A percentile compares a stretch with the other conserved stretches of the same genome.
phyloP scores from a whole-genome alignment of 2,329 filamentous ascomycete genomes.

The Diaporthe citri region DNA sequence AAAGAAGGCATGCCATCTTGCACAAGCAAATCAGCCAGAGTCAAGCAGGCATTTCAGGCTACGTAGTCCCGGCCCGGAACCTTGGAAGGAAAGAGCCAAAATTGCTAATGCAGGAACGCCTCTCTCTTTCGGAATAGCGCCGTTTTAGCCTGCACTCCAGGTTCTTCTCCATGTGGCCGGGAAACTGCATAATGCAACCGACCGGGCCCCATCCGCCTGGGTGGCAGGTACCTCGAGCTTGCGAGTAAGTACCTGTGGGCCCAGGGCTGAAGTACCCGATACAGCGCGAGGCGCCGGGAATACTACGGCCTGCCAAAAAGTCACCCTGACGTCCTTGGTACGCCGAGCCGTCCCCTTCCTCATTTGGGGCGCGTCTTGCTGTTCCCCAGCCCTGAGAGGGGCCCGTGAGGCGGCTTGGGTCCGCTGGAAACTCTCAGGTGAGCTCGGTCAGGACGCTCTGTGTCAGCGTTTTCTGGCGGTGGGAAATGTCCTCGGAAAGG shows the following conservation, averaged over 20 bases:
- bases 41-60: conserved; percentile 13
- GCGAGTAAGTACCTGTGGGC: conserved; percentile 38
- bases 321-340: conserved; percentile 8
- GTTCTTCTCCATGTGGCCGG: conserved; percentile 39
- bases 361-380: neutral
- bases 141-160: conserved; percentile 41
- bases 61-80: conserved; percentile 25
- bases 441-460: conserved; percentile 17
- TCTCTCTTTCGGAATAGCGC: conserved; percentile 32
- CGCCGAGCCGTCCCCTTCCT: conserved; percentile 18
- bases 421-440: conserved; percentile 6
- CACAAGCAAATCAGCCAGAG: conserved; percentile 11
- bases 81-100: conserved; percentile 27
- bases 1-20: conserved; percentile 9
- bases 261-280: conserved; percentile 29
- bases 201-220: conserved; percentile 21
- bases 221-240: conserved; percentile 35
- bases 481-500: neutral
- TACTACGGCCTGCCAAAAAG: conserved; percentile 14
- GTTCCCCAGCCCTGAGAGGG: conserved; percentile 8
- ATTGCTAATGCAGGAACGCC: conserved; percentile 41
- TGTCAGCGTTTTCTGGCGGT: conserved; percentile 12
- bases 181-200: conserved; percentile 31
- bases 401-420: conserved; percentile 14
- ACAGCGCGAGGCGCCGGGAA: conserved; percentile 28